Conservation (phyloP, 208 protist species). For the Trypanosoma platydactyli region DNA sequence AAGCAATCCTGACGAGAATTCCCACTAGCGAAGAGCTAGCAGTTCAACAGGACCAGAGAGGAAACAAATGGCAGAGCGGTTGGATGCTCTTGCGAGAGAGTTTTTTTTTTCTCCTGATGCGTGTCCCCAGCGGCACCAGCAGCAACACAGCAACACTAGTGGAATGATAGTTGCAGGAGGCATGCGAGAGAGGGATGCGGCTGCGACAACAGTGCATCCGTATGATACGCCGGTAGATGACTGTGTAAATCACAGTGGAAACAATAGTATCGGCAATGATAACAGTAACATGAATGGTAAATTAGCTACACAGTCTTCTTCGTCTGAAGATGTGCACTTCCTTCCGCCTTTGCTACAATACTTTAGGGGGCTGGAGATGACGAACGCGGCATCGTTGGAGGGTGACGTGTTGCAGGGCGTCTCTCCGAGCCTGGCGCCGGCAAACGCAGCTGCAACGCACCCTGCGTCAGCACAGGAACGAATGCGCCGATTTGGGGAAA, state of each 20-base stretch:
- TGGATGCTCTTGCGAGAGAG: slow-evolving; percentile 26
- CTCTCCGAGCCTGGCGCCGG: not conserved
- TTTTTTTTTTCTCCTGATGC: slow-evolving; percentile 15
- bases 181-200: not conserved
- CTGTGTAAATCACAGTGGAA: not conserved
- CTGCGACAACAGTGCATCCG: not conserved
- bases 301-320: not conserved
- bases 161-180: too few relatives aligned
- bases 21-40: not conserved
- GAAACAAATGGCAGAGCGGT: slow-evolving; percentile 13
- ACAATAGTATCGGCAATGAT: not conserved
- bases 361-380: slow-evolving; percentile 24
- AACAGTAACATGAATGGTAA: not conserved
- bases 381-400: not conserved
- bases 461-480: not conserved
- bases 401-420: not conserved
- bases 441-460: not conserved
- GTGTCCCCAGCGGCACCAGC: not conserved
- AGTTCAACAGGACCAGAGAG: not conserved
- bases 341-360: slow-evolving; percentile 41
- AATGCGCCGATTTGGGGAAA: not conserved
- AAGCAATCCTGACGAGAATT: not conserved
- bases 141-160: not conserved
- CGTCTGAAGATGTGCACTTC: slow-evolving; percentile 21
- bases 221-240: not conserved